These are phyloP conservation scores for Furcasterigmium furcatum DNA, from an alignment of 2,329 filamentous ascomycete species.

Conservation along the genomic window DNA sequence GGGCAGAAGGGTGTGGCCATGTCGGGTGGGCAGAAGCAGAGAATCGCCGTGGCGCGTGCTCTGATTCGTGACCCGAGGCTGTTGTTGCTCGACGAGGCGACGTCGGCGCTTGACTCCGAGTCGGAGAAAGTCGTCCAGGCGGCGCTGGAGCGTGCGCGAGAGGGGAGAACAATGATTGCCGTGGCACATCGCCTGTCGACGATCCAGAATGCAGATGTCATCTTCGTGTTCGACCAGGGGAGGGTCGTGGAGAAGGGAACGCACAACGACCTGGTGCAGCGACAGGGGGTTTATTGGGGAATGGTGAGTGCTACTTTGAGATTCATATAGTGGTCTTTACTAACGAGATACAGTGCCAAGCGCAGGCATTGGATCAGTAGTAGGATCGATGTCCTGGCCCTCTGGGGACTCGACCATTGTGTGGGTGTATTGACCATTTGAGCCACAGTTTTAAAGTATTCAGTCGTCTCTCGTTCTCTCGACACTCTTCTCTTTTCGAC, in stretches of 20 bases:
- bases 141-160: constrained; percentile 21
- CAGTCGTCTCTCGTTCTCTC: no score
- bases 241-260: constrained; percentile 35
- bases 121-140: constrained; percentile 51
- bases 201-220: constrained; percentile 38
- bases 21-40: no score
- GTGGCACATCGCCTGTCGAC: constrained; percentile 39
- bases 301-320: constrained; percentile 7
- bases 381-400: no score
- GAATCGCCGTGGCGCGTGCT: constrained; percentile 54
- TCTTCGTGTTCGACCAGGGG: constrained; percentile 40
- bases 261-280: constrained; percentile 20
- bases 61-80: constrained; percentile 47
- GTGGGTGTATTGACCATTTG: no score
- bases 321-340: not conserved
- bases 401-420: no score
- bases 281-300: constrained; percentile 12
- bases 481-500: no score
- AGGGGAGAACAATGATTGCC: constrained; percentile 30
- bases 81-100: constrained; percentile 56
- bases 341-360: constrained; percentile 11
- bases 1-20: constrained; percentile 55
- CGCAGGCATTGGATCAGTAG: constrained; percentile 12
- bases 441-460: no score
- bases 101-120: constrained; percentile 50